These are phyloP conservation scores for Coleophoma eucalyptorum DNA, from an alignment of 2,329 filamentous ascomycete genomes.

Conservation along the genomic window DNA sequence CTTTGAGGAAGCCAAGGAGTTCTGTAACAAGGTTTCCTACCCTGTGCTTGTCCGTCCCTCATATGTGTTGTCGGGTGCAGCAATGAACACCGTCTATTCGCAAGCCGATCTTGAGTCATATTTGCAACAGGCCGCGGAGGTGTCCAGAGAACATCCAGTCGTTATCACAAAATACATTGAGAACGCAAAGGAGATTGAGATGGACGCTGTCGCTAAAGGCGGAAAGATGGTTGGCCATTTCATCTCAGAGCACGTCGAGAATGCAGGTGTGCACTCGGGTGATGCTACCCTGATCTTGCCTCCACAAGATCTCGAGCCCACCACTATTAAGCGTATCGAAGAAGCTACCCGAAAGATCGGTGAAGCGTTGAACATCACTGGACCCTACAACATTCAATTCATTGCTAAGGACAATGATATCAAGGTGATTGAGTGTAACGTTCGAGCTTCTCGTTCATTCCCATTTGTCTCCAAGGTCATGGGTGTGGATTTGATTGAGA, in stretches of 20 bases:
- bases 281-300: slow-evolving; percentile 94
- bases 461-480: slow-evolving; percentile 99
- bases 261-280: slow-evolving; percentile 96
- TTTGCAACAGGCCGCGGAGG: slow-evolving; percentile 84
- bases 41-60: slow-evolving; percentile 94
- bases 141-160: slow-evolving; percentile 92
- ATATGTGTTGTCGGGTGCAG: slow-evolving; percentile 93
- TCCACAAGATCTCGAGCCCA: slow-evolving; percentile 85
- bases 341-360: slow-evolving; percentile 96
- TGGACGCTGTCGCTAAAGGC: slow-evolving; percentile 93
- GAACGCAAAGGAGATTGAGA: slow-evolving; percentile 98
- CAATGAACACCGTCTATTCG: slow-evolving; percentile 99
- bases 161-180: slow-evolving; percentile 99
- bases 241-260: slow-evolving; percentile 98
- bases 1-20: slow-evolving; percentile 82
- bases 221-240: slow-evolving; percentile 92
- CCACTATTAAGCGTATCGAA: slow-evolving; percentile 87
- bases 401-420: slow-evolving; percentile 99
- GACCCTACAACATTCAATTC: slow-evolving; percentile 98
- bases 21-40: slow-evolving; percentile 86
- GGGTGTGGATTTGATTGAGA: slow-evolving; percentile 95
- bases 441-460: slow-evolving; percentile 92
- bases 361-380: slow-evolving; percentile 89
- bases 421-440: slow-evolving; percentile 99
- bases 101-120: slow-evolving; percentile 88